Evolutionary conservation across 106 monocot species (phyloP), one percentile per base, ranked within the genome.

Genomic region (Acanthochlamys bracteata): DNA sequence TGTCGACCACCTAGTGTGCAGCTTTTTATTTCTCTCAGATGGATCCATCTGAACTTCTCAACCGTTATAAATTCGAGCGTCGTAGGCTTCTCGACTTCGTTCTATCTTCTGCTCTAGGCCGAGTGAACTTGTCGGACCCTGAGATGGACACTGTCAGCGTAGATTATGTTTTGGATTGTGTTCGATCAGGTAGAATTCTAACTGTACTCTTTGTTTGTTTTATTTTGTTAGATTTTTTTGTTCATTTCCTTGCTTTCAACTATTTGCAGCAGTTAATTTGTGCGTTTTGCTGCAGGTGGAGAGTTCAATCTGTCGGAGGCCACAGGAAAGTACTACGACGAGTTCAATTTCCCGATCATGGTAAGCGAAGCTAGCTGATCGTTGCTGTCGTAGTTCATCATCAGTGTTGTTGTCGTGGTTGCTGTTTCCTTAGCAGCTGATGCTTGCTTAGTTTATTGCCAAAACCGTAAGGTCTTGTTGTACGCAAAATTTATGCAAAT

Each of bases 161-260:
- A 25, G 84, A 84, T 65, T 89, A 89, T 49, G 79, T 82, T 16
- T 75, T 89, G 24, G 82, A 79, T 4, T 78, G 81, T 76, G 61
- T 74, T 10, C 60, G 71, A 21, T 89, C 81, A 20, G 84, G 89
- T 84, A 65, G 6, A 17, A 33, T 33, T 59, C 17, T 41, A 25
- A 19, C 9, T 7, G 25, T 13, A 11, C 22, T 56, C 15, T 59
- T 1, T 33, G 63, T 17, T 33, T 10, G 6, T 3, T n/a, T 14
- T 0, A 19, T 19, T 27, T 7, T 58, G 23, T 53, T 39, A 55
- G 15, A 26, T 52, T 8, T 20, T 4, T 42, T 51, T 20, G 40
- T 42, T 24, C 20, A 40, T 14, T 24, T 23, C 22, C 27, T 59
- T 26, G 60, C 42, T 53, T 42, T 19, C 41, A 42, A 21, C 16